Conservation (phyloP, 2,329 filamentous ascomycete species). For the Neurospora sp. region DNA sequence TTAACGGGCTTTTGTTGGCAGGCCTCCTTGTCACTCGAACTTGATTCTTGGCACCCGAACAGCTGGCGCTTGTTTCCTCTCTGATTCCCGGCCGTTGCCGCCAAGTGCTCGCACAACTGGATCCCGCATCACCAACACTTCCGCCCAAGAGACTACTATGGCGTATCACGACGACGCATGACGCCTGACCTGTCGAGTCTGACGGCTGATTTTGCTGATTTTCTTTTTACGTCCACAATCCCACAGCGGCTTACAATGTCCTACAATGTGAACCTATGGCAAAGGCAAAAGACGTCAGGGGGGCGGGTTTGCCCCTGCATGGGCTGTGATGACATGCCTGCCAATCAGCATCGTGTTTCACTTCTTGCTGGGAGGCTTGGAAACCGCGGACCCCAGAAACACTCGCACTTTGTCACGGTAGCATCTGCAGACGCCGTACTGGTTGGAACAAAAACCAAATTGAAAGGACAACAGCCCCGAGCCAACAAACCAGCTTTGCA, state of each 20-base stretch:
- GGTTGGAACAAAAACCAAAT: neutral
- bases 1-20: neutral
- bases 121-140: neutral
- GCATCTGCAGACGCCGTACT: neutral
- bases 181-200: neutral
- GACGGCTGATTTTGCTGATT: neutral
- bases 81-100: neutral
- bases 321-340: neutral
- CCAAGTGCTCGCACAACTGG: neutral
- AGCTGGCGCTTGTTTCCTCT: neutral
- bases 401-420: neutral
- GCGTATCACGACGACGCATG: neutral
- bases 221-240: neutral
- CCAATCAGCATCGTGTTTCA: neutral
- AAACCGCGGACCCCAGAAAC: neutral
- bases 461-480: neutral
- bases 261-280: neutral
- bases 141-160: neutral
- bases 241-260: neutral
- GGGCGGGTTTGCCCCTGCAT: neutral
- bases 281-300: neutral
- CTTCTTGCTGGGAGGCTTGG: neutral
- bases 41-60: neutral
- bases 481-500: neutral
- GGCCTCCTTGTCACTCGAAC: neutral